Conservation (phyloP, 768 basidiomycete species). For the Daedaleopsis nitida region DNA sequence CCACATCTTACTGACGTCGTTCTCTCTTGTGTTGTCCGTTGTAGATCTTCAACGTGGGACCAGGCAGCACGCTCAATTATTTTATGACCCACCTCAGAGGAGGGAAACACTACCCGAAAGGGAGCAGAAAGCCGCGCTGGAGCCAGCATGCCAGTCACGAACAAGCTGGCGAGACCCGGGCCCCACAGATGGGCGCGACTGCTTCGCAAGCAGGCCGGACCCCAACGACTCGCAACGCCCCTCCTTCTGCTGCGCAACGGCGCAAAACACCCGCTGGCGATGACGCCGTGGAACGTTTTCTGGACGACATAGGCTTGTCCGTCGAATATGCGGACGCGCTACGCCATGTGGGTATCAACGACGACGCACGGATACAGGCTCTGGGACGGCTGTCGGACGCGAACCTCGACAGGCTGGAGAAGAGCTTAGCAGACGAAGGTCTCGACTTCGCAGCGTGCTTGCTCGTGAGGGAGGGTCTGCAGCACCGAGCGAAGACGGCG, state of each 20-base stretch:
- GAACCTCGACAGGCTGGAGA: background rate
- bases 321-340: background rate
- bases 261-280: background rate
- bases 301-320: background rate
- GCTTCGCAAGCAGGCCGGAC: background rate
- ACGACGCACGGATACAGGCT: constrained; percentile 1
- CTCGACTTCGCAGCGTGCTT: background rate
- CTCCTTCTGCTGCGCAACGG: background rate
- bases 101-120: background rate
- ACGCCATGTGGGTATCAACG: background rate
- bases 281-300: background rate
- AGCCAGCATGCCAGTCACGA: background rate
- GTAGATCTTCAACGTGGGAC: background rate
- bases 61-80: background rate
- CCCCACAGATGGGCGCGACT: background rate
- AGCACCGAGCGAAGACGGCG: background rate
- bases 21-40: background rate
- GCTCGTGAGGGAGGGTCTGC: background rate
- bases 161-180: background rate
- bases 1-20: background rate
- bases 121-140: background rate
- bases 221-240: background rate
- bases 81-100: background rate
- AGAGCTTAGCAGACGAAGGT: background rate
- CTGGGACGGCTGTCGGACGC: background rate